Conservation (phyloP, 257 asterid genomes). For the Plantago elongata region DNA sequence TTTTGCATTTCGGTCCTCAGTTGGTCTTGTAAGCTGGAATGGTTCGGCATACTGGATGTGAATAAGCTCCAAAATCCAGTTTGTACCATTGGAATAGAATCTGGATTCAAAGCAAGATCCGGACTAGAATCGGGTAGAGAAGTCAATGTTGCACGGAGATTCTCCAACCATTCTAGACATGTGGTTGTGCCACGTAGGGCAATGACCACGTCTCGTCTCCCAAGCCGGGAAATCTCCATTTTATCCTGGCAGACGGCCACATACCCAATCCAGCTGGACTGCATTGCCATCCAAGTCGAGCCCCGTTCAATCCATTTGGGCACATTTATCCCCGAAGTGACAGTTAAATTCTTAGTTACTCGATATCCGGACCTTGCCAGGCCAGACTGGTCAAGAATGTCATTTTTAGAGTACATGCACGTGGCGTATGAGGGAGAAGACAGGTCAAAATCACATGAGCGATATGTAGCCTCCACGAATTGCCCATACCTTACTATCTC, state of each 20-base stretch:
- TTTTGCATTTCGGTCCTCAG: slow-evolving; percentile 47
- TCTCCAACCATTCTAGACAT: slow-evolving; percentile 79
- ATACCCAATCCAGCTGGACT: slow-evolving; percentile 80
- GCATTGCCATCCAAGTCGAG: slow-evolving; percentile 50
- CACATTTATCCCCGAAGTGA: slow-evolving; percentile 60
- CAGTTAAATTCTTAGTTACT: slow-evolving; percentile 46
- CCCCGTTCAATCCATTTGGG: slow-evolving; percentile 56
- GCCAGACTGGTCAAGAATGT: slow-evolving; percentile 36
- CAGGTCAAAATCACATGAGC: slow-evolving; percentile 54
- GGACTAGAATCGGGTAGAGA: slow-evolving; percentile 24
- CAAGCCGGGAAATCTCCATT: slow-evolving; percentile 59
- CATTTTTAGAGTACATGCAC: slow-evolving; percentile 42
- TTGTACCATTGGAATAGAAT: slow-evolving; percentile 66
- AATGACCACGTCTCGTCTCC: slow-evolving; percentile 82
- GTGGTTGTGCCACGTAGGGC: slow-evolving; percentile 89
- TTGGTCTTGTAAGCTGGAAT: slow-evolving; percentile 47
- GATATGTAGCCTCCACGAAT: slow-evolving; percentile 69
- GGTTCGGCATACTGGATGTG: slow-evolving; percentile 42
- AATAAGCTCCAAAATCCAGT: slow-evolving; percentile 80
- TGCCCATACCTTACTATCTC: slow-evolving; percentile 73
- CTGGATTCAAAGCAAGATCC: neutral
- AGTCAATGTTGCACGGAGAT: slow-evolving; percentile 64
- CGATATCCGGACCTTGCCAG: slow-evolving; percentile 49
- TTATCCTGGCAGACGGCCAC: slow-evolving; percentile 70
- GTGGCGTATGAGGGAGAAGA: slow-evolving; percentile 46